Conservation (phyloP, 805 yeast genomes). For the Candida vartiovaarae region DNA sequence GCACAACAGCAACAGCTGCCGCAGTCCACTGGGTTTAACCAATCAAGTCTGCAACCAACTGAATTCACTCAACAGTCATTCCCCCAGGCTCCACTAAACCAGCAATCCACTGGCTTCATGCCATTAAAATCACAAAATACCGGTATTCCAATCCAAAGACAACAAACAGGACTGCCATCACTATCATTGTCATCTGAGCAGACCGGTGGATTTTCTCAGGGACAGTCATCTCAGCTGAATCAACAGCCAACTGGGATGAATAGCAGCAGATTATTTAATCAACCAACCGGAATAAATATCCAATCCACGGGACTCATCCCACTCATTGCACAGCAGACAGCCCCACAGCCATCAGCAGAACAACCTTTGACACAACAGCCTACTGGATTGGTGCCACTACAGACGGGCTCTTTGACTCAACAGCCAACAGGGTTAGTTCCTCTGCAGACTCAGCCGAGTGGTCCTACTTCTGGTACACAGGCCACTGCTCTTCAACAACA, state of each 20-base stretch:
- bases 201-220: slow-evolving; percentile 14
- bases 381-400: slow-evolving; percentile 29
- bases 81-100: slow-evolving; percentile 2
- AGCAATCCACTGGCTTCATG: slow-evolving; percentile 9
- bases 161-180: slow-evolving; percentile 59
- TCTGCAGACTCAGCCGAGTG: slow-evolving; percentile 17
- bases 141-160: slow-evolving; percentile 35
- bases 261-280: not conserved
- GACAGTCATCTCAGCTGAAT: not conserved
- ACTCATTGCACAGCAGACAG: slow-evolving; percentile 45
- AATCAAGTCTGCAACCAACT: slow-evolving; percentile 10
- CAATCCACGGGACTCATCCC: slow-evolving; percentile 21
- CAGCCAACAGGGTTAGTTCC: slow-evolving; percentile 27
- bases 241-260: slow-evolving; percentile 9
- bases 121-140: slow-evolving; percentile 9
- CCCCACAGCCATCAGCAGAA: slow-evolving; percentile 38
- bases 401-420: slow-evolving; percentile 17
- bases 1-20: too few species aligned
- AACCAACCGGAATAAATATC: slow-evolving; percentile 6
- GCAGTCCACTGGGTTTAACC: slow-evolving; percentile 15
- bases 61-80: slow-evolving; percentile 10
- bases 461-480: not conserved
- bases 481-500: not conserved
- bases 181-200: not conserved
- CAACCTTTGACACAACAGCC: slow-evolving; percentile 26